These are phyloP conservation scores for Pestalotiopsis sp. DNA, from an alignment of 2,329 filamentous ascomycete genomes.

Conservation along the genomic window DNA sequence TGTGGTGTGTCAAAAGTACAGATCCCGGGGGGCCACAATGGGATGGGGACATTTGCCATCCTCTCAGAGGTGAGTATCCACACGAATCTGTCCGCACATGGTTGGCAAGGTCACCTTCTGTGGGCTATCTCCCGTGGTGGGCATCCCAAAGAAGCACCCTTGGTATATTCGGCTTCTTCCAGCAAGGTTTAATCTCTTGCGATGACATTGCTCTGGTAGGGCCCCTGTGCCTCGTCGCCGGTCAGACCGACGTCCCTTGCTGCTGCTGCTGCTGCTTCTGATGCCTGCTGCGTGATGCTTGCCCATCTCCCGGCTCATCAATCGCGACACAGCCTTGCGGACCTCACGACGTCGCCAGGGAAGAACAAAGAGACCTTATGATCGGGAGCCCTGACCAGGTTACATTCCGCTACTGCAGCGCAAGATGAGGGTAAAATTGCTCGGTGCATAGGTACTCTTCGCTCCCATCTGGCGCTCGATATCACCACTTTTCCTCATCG, in stretches of 20 bases:
- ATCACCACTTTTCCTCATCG: conserved; percentile 4
- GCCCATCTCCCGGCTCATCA: background rate
- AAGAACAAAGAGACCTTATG: background rate
- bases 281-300: background rate
- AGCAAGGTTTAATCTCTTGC: conserved; percentile 3
- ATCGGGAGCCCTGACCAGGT: conserved; percentile 2
- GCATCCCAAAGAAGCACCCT: background rate
- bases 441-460: background rate
- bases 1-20: background rate
- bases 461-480: background rate
- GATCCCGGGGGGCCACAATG: background rate
- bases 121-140: background rate
- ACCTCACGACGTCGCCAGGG: background rate
- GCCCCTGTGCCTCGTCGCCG: background rate
- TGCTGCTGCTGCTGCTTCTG: background rate
- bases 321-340: conserved; percentile 4
- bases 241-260: background rate
- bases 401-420: conserved; percentile 3
- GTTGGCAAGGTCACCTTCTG: background rate
- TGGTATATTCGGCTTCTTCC: background rate
- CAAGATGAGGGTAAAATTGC: conserved; percentile 8
- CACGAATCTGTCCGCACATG: conserved; percentile 7
- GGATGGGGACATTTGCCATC: background rate
- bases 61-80: background rate
- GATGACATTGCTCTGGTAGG: background rate